Base-by-base conservation (phyloP, 2,329 filamentous ascomycete species). In the Penicillium crustosum region DNA sequence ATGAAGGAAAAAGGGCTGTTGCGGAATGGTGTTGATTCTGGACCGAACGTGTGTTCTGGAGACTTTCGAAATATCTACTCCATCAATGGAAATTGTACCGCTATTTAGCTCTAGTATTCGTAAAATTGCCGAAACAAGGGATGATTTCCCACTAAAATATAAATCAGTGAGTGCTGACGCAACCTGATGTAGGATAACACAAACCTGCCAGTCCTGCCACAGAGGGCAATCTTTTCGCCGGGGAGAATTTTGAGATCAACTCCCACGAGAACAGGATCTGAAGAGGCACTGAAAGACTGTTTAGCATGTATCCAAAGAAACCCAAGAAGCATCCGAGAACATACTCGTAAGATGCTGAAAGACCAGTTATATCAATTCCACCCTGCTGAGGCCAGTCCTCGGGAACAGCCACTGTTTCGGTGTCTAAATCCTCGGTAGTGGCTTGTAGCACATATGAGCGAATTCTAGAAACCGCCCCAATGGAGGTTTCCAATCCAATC, bases 391-490 rank as follows among this genome's bases (percentile, higher is more conserved):
- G 76, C 76, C 76, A 78, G 33, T 66, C 64, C 1, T 67, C 58
- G 0, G 73, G 69, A 3, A 70, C 66, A 3, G 53, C 57, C 23
- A 68, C 61, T 25, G 72, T 66, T 59, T 82, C 78, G 5, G 58
- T 64, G 15, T 61, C 62, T 42, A 70, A 67, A 41, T 80, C 70
- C 61, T 81, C 79, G 3, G 68, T 69, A 4, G 71, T 64, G 1
- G 75, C 74, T 41, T 73, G 71, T 7, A 71, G 69, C 3, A 73
- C 74, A 60, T 83, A 83, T 21, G 75, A 77, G 59, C 79, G 80
- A 55, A 84, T 77, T 27, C 70, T 63, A 31, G 63, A 54, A 43
- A 68, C 58, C 3, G 65, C 66, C 2, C 66, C 65, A 38, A 67
- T 65, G 0, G 63, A 65, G 13, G 60, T 66, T 33, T 67, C 66